Conservation (phyloP, 2,329 filamentous ascomycete species). For the Pseudodiploospora longispora region DNA sequence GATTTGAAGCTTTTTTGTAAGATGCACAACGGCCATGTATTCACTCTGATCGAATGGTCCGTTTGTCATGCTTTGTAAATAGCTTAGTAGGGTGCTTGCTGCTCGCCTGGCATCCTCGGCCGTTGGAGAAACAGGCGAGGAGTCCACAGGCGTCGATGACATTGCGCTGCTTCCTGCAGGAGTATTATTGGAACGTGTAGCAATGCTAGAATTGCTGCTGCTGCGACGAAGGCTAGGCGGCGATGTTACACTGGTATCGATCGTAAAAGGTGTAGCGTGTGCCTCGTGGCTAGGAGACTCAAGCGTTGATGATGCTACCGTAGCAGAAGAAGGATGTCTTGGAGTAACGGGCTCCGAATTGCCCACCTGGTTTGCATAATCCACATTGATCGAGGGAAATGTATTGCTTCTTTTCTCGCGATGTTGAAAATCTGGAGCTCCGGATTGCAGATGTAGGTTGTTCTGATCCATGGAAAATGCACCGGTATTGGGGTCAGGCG, state of each 20-base stretch:
- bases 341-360: slow-evolving; percentile 40
- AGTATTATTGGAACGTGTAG: slow-evolving; percentile 14
- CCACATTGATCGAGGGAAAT: slow-evolving; percentile 65
- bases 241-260: slow-evolving; percentile 36
- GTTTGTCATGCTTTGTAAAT: slow-evolving; percentile 63
- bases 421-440: slow-evolving; percentile 52
- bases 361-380: slow-evolving; percentile 39
- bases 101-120: slow-evolving; percentile 81
- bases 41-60: slow-evolving; percentile 71
- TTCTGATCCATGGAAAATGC: slow-evolving; percentile 46
- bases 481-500: slow-evolving; percentile 62
- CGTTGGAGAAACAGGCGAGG: slow-evolving; percentile 59
- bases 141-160: slow-evolving; percentile 32
- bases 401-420: slow-evolving; percentile 71
- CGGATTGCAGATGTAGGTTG: slow-evolving; percentile 24
- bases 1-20: slow-evolving; percentile 79
- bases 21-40: slow-evolving; percentile 65
- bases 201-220: slow-evolving; percentile 29
- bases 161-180: slow-evolving; percentile 12
- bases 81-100: slow-evolving; percentile 71
- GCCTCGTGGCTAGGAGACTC: slow-evolving; percentile 44
- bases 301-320: slow-evolving; percentile 42
- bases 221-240: slow-evolving; percentile 25
- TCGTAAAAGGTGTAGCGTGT: slow-evolving; percentile 30
- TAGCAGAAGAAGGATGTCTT: slow-evolving; percentile 38